Percentiles rank a stretch among this genome's conserved stretches.
phyloP scores from a whole-genome alignment of 2,329 filamentous ascomycete genomes.

The Penicillium aurantiogriseum region DNA sequence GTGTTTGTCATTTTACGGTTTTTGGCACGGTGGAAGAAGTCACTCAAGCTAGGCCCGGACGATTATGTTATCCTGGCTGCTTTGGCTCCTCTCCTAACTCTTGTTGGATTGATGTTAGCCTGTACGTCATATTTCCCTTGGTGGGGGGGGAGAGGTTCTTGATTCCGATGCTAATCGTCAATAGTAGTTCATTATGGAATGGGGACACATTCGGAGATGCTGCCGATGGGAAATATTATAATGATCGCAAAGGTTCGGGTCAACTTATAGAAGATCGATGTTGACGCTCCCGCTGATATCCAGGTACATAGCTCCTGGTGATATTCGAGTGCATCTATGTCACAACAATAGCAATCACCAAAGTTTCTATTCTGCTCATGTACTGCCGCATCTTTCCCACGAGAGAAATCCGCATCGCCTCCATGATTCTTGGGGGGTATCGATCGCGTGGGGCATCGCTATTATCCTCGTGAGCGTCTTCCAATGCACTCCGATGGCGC shows the following conservation, averaged over 20 bases:
- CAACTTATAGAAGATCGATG: not conserved
- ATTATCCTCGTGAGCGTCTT: conserved; percentile 54
- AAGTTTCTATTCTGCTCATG: conserved; percentile 52
- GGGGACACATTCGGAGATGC: conserved; percentile 7
- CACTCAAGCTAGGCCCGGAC: not conserved
- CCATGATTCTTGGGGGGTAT: conserved; percentile 44
- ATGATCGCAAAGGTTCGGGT: conserved; percentile 12
- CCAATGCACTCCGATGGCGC: conserved; percentile 52
- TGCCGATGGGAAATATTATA: conserved; percentile 1
- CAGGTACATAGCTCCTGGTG: conserved; percentile 42
- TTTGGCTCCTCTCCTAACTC: conserved; percentile 3
- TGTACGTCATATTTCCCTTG: not conserved
- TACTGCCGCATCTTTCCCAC: conserved; percentile 54
- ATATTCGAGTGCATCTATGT: conserved; percentile 41
- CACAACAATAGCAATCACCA: conserved; percentile 52
- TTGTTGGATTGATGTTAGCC: conserved; percentile 4
- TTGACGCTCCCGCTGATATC: not conserved
- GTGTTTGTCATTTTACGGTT: conserved; percentile 14
- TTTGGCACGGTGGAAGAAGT: conserved; percentile 10
- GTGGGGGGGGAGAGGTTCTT: too few species aligned
- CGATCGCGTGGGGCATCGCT: conserved; percentile 49
- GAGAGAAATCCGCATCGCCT: conserved; percentile 45
- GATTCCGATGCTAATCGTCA: not conserved
- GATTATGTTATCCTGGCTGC: conserved; percentile 13
- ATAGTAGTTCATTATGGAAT: conserved; percentile 15